A percentile compares a stretch with the other conserved stretches of the same genome.
Conservation (phyloP, 2,329 filamentous ascomycete genomes). For the Hypoxylon sp. region DNA sequence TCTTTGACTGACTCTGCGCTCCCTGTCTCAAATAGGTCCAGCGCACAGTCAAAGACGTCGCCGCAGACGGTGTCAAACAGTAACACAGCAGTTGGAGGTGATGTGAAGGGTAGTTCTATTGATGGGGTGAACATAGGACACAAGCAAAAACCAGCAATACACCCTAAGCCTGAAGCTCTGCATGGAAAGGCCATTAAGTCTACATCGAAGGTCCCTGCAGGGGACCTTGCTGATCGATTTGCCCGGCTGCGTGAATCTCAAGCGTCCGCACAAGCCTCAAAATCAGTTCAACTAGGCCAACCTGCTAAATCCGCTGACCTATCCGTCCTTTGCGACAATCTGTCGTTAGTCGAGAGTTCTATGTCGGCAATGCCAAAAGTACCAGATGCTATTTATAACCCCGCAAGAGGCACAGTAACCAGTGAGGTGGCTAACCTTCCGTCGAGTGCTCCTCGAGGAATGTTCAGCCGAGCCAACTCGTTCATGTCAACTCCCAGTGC, state of each 20-base stretch:
- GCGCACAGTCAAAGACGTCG: slow-evolving; percentile 30
- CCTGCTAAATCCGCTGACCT: slow-evolving; percentile 62
- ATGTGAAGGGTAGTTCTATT: not conserved
- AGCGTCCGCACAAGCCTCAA: slow-evolving; percentile 55
- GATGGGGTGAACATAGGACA: slow-evolving; percentile 2
- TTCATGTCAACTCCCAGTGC: slow-evolving; percentile 50
- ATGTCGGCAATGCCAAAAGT: slow-evolving; percentile 70
- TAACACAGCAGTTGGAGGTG: not conserved
- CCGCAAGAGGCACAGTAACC: slow-evolving; percentile 75
- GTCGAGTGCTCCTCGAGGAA: slow-evolving; percentile 69
- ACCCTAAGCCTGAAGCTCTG: slow-evolving; percentile 73
- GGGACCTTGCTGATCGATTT: slow-evolving; percentile 66
- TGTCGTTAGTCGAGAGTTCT: slow-evolving; percentile 60
- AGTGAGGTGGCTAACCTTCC: slow-evolving; percentile 71
- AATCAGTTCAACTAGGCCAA: slow-evolving; percentile 54
- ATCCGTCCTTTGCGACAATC: slow-evolving; percentile 55
- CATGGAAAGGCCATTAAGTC: slow-evolving; percentile 66
- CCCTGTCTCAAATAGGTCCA: too few relatives aligned
- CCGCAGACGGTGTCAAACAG: slow-evolving; percentile 6
- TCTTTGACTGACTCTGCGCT: too few relatives aligned
- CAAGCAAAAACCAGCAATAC: slow-evolving; percentile 58
- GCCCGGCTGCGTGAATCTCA: slow-evolving; percentile 61
- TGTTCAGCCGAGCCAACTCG: slow-evolving; percentile 69
- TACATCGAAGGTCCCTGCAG: slow-evolving; percentile 48
- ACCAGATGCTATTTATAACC: slow-evolving; percentile 80